Evolutionary conservation across 345 rosid species (phyloP), one percentile per base, ranked within the genome.

Genomic region (Hevea brasiliensis): DNA sequence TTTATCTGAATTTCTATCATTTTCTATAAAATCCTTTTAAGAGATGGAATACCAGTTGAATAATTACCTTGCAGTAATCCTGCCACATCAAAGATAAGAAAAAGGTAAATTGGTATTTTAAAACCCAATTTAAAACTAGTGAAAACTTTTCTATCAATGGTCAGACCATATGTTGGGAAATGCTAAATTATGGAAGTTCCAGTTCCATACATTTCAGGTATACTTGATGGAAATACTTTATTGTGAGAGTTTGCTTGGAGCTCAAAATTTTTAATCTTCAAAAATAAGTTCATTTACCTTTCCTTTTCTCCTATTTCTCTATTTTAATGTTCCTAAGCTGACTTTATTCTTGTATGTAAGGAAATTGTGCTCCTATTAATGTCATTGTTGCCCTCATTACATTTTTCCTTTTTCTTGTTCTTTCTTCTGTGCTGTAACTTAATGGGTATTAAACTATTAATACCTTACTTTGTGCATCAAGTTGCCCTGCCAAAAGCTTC

Each of bases 301-400:
- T 40, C 11, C 17, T 45, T 70, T 67, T 35, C 51, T 44, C 14
- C 6, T 32, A 32, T 14, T 57, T 26, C 23, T 48, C 17, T 65
- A 1, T 61, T 54, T 69, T 32, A 21, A 40, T 15, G 7, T 26
- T 21, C 17, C 15, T 23, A 60, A 20, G 41, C 68, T 71, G 67
- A 72, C 47, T 42, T 66, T 15, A 13, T 65, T 61, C 47, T 35
- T 51, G 47, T 59, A 1, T 74, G 8, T 10, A 45, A 53, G 77
- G 18, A 64, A 69, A 29, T 21, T 63, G 59, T 65, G 27, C 15
- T 8, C 13, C 2, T 56, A 15, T 32, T 42, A 21, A 51, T 17
- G 3, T 37, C 12, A 6, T 68, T 50, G 10, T 37, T 58, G 51
- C n/a, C 18, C 10, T 21, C 42, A 9, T 44, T 55, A 35, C 11